phyloP scores from a whole-genome alignment of 768 basidiomycete genomes.

The Tremella mesenterica region DNA sequence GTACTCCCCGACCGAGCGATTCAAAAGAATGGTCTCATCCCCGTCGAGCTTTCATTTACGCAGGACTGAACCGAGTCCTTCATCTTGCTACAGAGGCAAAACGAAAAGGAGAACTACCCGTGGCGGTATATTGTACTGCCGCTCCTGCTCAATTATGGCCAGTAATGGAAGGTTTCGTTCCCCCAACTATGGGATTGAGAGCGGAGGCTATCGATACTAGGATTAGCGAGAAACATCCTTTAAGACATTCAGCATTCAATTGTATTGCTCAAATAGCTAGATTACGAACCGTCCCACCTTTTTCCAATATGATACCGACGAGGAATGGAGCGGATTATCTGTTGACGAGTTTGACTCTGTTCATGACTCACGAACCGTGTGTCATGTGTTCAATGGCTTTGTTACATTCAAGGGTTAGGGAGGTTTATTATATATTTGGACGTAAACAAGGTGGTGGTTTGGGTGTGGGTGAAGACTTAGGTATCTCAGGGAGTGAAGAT shows the following conservation, averaged over 20 bases:
- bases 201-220: conserved; percentile 63
- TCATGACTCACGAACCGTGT: conserved; percentile 93
- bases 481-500: no score
- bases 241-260: conserved; percentile 77
- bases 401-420: conserved; percentile 84
- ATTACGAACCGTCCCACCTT: conserved; percentile 40
- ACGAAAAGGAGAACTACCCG: conserved; percentile 61
- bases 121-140: conserved; percentile 61
- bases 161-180: conserved; percentile 34
- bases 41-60: conserved; percentile 64
- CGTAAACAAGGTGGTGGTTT: conserved; percentile 74
- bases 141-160: conserved; percentile 25
- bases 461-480: conserved; percentile 8
- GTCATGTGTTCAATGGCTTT: conserved; percentile 97
- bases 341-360: conserved; percentile 71
- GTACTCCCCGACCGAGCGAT: conserved; percentile 50
- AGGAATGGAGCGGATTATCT: conserved; percentile 77
- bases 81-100: conserved; percentile 51
- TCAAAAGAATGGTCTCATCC: conserved; percentile 59
- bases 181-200: conserved; percentile 41
- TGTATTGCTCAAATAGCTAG: conserved; percentile 42
- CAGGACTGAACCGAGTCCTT: conserved; percentile 56
- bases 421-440: conserved; percentile 59
- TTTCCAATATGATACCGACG: conserved; percentile 31
- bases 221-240: conserved; percentile 58